Evolutionary conservation across 371 early-diverging fungal genomes (phyloP), one percentile per base, ranked within the genome.

Genomic region (Mortierella sp.): DNA sequence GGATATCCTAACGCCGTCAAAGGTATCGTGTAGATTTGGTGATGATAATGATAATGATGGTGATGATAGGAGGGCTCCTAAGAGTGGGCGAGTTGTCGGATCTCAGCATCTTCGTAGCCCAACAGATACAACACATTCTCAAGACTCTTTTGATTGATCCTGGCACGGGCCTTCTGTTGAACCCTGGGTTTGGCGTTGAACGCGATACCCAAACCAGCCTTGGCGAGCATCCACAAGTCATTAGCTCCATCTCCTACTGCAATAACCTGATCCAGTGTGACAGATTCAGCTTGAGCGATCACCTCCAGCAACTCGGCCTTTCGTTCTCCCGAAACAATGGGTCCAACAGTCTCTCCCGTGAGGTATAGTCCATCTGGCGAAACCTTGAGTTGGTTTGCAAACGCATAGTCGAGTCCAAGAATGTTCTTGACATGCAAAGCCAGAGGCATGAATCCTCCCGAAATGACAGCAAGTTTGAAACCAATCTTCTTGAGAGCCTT

Each of bases 231-330:
- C 81, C 90, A 88, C 59, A 99, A 80, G 81, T 99, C 99, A 78
- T 99, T 99, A 28, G 99, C 99, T 43, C 99, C 99, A 80, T 99
- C 99, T 29, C 99, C 99, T 1, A 99, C 96, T 9, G 98, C 97
- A 67, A 99, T 90, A 14, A 98, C 95, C 84, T 94, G 96, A 52
- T 95, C 93, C 48, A 84, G 79, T 1, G 89, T 83, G 16, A 97
- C 90, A 8, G 88, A 86, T 70, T 96, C 96, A 3, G 95, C 92
- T 67, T 97, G 96, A 1, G 98, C 94, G 82, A 98, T 93, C 10
- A 95, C 96, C 60, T 94, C 91, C 56, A 98, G 80, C 57, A 98
- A 77, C 80, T 97, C 97, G 0, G 96, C 96, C 73, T 98, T 98
- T 19, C 97, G 85, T 50, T 88, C 79, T 29, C 94, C 98, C 78